Evolutionary conservation across 345 rosid genomes (phyloP).

Genomic region (Dipteronia dyeriana): DNA sequence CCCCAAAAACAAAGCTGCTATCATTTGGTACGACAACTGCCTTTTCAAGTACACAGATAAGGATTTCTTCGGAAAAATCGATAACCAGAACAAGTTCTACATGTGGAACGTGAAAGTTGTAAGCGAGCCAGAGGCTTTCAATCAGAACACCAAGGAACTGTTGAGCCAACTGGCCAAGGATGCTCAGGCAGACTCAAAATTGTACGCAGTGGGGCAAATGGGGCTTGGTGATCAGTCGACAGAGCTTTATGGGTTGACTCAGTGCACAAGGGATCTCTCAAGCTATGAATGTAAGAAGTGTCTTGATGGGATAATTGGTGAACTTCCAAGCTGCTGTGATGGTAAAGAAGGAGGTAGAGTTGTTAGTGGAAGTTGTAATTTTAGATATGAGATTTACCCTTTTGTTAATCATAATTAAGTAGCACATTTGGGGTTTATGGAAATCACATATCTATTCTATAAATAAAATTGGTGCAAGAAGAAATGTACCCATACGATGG

Average conservation of each 20-base stretch:
- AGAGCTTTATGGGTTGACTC: constrained; percentile 43
- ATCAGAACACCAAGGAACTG: constrained; percentile 31
- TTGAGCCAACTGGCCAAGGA: constrained; percentile 24
- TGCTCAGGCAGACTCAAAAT: constrained; percentile 22
- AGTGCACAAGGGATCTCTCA: constrained; percentile 44
- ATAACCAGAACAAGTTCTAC: constrained; percentile 37
- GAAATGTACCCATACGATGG: background rate
- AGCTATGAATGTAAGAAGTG: constrained; percentile 36
- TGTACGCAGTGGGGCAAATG: constrained; percentile 33
- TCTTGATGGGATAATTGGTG: constrained; percentile 37
- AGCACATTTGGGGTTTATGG: background rate
- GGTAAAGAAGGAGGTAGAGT: constrained; percentile 53
- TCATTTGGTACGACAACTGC: constrained; percentile 53
- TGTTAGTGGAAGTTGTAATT: constrained; percentile 48
- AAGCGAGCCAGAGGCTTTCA: constrained; percentile 26
- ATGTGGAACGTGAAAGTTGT: constrained; percentile 36
- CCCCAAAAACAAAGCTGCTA: constrained; percentile 37
- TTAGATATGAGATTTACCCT: constrained; percentile 52
- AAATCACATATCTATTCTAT: background rate
- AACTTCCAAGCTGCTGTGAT: constrained; percentile 49
- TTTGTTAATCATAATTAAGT: constrained; percentile 25
- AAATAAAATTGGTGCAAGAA: constrained; percentile 3
- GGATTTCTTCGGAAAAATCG: constrained; percentile 45
- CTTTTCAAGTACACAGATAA: constrained; percentile 38
- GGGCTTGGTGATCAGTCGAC: constrained; percentile 6